Evolutionary conservation across 257 asterid species (phyloP).

Genomic region (Solanum piurae): DNA sequence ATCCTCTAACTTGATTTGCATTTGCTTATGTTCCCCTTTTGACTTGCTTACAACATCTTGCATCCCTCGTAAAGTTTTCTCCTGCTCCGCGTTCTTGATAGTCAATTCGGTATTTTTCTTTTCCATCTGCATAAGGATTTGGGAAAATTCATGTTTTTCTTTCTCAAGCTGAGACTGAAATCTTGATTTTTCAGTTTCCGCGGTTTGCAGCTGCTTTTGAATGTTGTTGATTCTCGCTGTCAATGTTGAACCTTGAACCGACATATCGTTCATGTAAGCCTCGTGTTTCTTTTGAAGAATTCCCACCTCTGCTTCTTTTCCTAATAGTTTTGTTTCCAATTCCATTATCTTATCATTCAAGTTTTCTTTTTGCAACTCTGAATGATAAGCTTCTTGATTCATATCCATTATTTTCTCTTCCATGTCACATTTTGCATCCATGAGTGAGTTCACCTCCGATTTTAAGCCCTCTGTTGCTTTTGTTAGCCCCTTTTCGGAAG

Average conservation of each 20-base stretch:
- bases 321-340: slow-evolving; percentile 18
- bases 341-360: slow-evolving; percentile 19
- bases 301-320: slow-evolving; percentile 25
- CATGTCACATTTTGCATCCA: slow-evolving; percentile 19
- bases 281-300: background rate
- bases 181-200: slow-evolving; percentile 11
- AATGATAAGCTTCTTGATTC: slow-evolving; percentile 17
- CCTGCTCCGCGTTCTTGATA: slow-evolving; percentile 25
- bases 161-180: slow-evolving; percentile 17
- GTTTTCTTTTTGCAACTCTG: slow-evolving; percentile 24
- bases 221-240: background rate
- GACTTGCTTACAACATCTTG: slow-evolving; percentile 3
- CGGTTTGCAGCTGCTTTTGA: slow-evolving; percentile 15
- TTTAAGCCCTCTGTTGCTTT: slow-evolving; percentile 24
- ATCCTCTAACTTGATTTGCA: background rate
- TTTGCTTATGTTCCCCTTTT: slow-evolving; percentile 16
- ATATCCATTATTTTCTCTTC: slow-evolving; percentile 30
- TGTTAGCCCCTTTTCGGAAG: background rate
- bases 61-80: background rate
- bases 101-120: slow-evolving; percentile 26
- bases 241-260: background rate
- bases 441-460: slow-evolving; percentile 19
- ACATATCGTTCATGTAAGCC: slow-evolving; percentile 6
- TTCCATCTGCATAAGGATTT: slow-evolving; percentile 20
- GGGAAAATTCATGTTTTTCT: slow-evolving; percentile 15